Evolutionary conservation across 179 eudicot genomes (phyloP), one percentile per base, ranked within the genome.

Genomic region (Nepenthes alata): DNA sequence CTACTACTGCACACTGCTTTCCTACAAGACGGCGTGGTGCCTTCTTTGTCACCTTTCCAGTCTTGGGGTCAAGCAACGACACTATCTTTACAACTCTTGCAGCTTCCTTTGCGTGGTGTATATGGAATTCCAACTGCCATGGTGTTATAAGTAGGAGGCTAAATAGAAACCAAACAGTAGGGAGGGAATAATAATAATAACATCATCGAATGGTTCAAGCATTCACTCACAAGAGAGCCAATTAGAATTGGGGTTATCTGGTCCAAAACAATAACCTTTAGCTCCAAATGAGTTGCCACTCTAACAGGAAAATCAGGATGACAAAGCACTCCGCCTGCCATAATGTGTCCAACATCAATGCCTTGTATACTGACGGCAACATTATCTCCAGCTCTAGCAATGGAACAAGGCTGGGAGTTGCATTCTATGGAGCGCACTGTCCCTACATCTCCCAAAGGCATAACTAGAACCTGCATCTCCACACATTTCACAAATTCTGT

Each of bases 321-420:
- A 66, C 99, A 94, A 58, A 94, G 67, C 59, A 90, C 95, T 53
- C 94, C 88, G 2, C 97, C 97, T 55, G 96, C 87, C 63, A 73
- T 76, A 60, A 90, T 82, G 38, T 69, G 77, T 58, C 70, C 80
- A 65, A 55, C 77, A 66, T 94, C 99, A 57, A 85, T 74, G 53
- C 94, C 97, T 68, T 85, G 94, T 57, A 94, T 72, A 73, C 65
- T 79, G 67, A 94, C 83, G 55, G 87, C 76, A 47, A 94, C 91
- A 66, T 81, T 94, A 70, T 94, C 94, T 58, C 99, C 99, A 11
- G 96, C 91, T 72, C 96, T 85, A 54, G 99, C 97, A 59, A 85
- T 52, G 25, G 74, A 45, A 70, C 89, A 83, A 57, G 85, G 61
- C 66, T 75, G 83, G 58, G 96, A 84, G 69, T 85, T 86, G 61